Base-by-base conservation (phyloP, 108 stramenopile genomes). In the Pelagomonas calceolata region DNA sequence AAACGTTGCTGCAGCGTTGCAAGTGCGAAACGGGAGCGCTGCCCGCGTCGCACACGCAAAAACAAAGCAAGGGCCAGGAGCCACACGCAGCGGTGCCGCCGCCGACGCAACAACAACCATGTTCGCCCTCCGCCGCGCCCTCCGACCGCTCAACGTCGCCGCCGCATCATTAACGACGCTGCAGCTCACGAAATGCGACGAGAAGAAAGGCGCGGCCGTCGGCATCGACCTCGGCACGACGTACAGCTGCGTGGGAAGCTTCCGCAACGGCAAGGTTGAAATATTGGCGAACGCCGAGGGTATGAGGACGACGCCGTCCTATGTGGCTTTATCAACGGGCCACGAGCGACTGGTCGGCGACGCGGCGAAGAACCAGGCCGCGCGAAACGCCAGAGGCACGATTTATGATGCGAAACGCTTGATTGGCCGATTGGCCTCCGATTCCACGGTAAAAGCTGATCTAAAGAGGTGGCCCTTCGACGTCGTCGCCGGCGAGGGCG, bases 391-490 rank as follows among this genome's bases (percentile, higher is more conserved):
- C 18, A 74, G 82, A 67, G 94, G 94, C 82, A 99, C 98, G 33
- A 85, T 99, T 64, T 97, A 96, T 81, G 96, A 97, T 75, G 95
- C 95, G 78, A 97, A 99, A 82, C 96, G 98, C 44, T 81, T 98
- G 43, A 87, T 87, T 65, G 86, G 86, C 63, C 81, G 85, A 21
- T 74, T 32, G 75, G 79, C 36, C 83, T 81, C 0, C 63, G 80
- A n/a, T 74, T 82, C 67, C 79, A 79, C 70, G 72, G 81, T 84
- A 26, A 76, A 85, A 75, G 32, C 32, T 17, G 86, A 87, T 74
- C 79, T 73, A 76, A 85, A 84, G 83, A 77, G 81, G 82, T 86
- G 83, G 81, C 85, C 83, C 34, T 87, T 86, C 83, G 80, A 34
- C 34, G 85, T 86, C 4, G 77, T 76, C 36, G 70, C 79, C 35